Conservation (phyloP, 306 rosid species). For the Urtica urens region DNA sequence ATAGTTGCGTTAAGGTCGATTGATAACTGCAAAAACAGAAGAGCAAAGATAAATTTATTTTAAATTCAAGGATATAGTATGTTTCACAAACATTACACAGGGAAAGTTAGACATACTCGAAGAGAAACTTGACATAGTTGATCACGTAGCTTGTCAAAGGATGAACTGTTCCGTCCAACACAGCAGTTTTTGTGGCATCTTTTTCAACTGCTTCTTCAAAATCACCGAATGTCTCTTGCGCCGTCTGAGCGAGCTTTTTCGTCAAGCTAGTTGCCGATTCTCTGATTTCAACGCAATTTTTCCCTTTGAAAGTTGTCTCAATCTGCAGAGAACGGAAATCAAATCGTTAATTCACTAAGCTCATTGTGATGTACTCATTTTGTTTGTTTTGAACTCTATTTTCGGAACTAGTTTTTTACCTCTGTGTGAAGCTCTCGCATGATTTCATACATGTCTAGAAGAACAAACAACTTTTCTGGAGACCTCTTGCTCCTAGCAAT, state of each 20-base stretch:
- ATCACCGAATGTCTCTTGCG: conserved; percentile 89
- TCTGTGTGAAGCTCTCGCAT: conserved; percentile 94
- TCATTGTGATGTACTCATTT: not conserved
- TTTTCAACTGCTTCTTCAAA: conserved; percentile 96
- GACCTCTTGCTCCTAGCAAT: conserved; percentile 95
- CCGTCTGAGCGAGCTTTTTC: conserved; percentile 83
- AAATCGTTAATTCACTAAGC: conserved; percentile 12
- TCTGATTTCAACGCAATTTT: conserved; percentile 67
- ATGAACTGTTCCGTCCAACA: conserved; percentile 93
- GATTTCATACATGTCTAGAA: conserved; percentile 94
- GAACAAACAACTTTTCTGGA: conserved; percentile 90
- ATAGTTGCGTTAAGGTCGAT: conserved; percentile 92
- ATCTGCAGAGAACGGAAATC: conserved; percentile 41
- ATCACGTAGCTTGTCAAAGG: conserved; percentile 96
- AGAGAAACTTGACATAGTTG: conserved; percentile 88
- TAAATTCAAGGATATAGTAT: not conserved
- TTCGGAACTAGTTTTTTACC: conserved; percentile 27
- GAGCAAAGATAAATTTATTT: not conserved
- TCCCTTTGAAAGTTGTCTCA: conserved; percentile 68
- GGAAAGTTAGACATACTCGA: conserved; percentile 58
- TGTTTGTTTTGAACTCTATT: too few species aligned
- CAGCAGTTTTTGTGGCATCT: conserved; percentile 94
- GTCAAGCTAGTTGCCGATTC: conserved; percentile 77
- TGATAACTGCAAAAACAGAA: conserved; percentile 49
- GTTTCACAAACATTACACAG: not conserved